Evolutionary conservation across 495 filamentous ascomycete genomes (phyloP).

Genomic region (Penicillium pulvis): DNA sequence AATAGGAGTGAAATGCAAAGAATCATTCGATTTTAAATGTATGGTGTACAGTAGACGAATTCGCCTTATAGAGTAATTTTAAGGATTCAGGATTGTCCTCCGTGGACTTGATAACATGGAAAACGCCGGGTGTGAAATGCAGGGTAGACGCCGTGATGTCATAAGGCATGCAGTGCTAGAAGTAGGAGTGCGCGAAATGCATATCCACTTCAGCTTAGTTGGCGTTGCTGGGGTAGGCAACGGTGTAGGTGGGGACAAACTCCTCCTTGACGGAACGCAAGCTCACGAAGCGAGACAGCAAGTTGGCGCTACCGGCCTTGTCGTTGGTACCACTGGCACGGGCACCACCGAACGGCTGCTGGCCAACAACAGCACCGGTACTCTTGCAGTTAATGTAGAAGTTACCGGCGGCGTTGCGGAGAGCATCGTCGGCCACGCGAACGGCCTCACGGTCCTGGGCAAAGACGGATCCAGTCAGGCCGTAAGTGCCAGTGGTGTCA

Average conservation of each 20-base stretch:
- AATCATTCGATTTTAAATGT: neutral
- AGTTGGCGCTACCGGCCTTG: slow-evolving; percentile 79
- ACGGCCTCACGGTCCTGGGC: slow-evolving; percentile 69
- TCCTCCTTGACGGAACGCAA: slow-evolving; percentile 89
- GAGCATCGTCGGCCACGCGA: slow-evolving; percentile 66
- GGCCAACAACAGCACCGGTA: slow-evolving; percentile 88
- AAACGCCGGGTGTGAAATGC: slow-evolving; percentile 30
- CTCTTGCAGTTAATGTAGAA: slow-evolving; percentile 95
- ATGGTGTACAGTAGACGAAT: slow-evolving; percentile 3
- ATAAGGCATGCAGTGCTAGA: slow-evolving; percentile 23
- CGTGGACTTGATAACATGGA: slow-evolving; percentile 1
- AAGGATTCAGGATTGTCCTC: neutral
- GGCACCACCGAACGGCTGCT: slow-evolving; percentile 89
- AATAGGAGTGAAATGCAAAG: neutral
- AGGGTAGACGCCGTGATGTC: slow-evolving; percentile 29
- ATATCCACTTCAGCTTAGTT: slow-evolving; percentile 17
- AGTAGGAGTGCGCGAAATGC: neutral
- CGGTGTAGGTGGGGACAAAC: slow-evolving; percentile 67
- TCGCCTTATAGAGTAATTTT: neutral
- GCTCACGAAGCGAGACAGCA: slow-evolving; percentile 80
- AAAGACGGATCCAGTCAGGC: slow-evolving; percentile 78
- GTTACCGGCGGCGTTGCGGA: slow-evolving; percentile 80
- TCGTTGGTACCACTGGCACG: slow-evolving; percentile 89
- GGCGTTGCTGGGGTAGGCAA: slow-evolving; percentile 80
- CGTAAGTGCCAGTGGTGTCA: slow-evolving; percentile 73